A percentile compares a stretch with the other conserved stretches of the same genome.
phyloP scores from a whole-genome alignment of 306 rosid species.

The Prunus padus region DNA sequence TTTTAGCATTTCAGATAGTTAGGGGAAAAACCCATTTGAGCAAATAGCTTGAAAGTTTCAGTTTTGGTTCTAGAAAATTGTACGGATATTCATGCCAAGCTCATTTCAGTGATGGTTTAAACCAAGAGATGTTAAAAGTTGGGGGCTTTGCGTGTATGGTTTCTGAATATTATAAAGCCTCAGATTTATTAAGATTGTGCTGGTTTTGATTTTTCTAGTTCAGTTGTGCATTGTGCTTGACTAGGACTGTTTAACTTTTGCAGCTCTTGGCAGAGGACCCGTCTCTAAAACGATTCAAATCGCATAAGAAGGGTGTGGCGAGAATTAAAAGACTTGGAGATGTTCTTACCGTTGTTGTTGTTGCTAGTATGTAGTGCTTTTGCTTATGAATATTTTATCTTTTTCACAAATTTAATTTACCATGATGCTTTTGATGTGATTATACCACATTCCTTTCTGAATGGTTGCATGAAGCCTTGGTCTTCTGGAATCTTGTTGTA shows the following conservation, averaged over 20 bases:
- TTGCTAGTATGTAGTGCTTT: slow-evolving; percentile 45
- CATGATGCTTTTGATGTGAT: not conserved
- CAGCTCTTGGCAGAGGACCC: slow-evolving; percentile 88
- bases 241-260: slow-evolving; percentile 25
- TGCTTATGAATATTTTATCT: not conserved
- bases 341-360: slow-evolving; percentile 62
- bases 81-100: not conserved
- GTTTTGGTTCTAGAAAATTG: not conserved
- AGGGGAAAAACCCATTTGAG: not conserved
- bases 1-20: not conserved
- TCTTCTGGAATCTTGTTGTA: not conserved
- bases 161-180: not conserved
- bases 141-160: not conserved
- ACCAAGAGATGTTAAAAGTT: not conserved
- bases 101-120: not conserved
- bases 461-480: not conserved
- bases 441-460: too few species aligned
- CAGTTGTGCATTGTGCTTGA: not conserved
- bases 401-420: not conserved
- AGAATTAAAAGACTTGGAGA: slow-evolving; percentile 62
- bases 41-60: not conserved
- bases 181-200: not conserved
- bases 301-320: slow-evolving; percentile 64
- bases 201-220: not conserved
- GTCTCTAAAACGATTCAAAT: slow-evolving; percentile 68